Base-by-base conservation (phyloP, 352 stramenopile species). In the Globisporangium polare region DNA sequence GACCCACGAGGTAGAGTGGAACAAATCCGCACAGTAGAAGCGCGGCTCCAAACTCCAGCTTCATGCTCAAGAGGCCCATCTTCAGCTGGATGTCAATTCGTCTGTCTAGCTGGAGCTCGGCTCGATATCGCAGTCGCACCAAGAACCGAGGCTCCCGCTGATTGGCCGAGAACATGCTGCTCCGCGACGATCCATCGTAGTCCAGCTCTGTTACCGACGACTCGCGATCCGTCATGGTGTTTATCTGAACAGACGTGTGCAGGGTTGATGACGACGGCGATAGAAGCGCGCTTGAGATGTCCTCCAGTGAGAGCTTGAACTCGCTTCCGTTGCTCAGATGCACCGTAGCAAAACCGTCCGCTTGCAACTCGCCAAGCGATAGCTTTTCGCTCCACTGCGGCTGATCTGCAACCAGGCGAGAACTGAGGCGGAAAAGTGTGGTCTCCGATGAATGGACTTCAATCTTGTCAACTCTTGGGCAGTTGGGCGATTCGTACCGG, bases 301-400 rank as follows among this genome's bases (percentile, higher is more conserved):
- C 67, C 31, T 80, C 69, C 12, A 80, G 56, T 13, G 67, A 69
- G 22, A 80, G 53, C n/a, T 53, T 65, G 22, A 80, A 77, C 22
- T 47, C 56, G 27, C 63, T 67, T 8, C 72, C 72, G 27, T 75
- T 65, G 13, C 49, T 69, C 15, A 80, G 51, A 4, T 62, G 45
- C 29, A 80, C 60, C 13, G 55, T 35, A 29, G 77, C 55, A 18
- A 61, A 37, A 7, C 53, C 56, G 15, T 57, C 49, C 0, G 65
- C 67, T 7, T 59, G 60, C 3, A 77, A 56, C 12, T 56, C 56
- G 0, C 70, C 72, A 4, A 80, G 60, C 15, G 62, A 63, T 9
- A 80, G 27, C 26, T 80, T 77, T 39, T 73, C 72, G 41, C 62
- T 68, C 72, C 72, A 77, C 6, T 60, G 49, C 12, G 72, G 67